These are phyloP conservation scores for Glycyrrhiza uralensis DNA, from an alignment of 306 rosid genomes.

Conservation along the genomic window DNA sequence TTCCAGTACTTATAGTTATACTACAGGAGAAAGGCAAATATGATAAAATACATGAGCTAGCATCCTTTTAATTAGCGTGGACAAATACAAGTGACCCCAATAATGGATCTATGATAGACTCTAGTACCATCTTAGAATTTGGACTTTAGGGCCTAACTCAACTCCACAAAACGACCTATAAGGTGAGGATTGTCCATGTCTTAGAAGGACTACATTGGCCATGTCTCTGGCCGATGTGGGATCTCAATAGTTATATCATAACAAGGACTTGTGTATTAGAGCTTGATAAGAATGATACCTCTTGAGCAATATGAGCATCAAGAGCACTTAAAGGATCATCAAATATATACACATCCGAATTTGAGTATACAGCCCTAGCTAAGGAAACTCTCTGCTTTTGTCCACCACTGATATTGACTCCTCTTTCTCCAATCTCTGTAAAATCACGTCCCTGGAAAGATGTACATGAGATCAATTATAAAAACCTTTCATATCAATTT, in stretches of 20 bases:
- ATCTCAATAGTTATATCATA: conserved; percentile 14
- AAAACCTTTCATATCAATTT: neutral
- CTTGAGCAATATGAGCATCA: conserved; percentile 78
- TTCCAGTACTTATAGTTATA: neutral
- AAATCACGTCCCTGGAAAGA: conserved; percentile 65
- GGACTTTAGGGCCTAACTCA: too few relatives aligned
- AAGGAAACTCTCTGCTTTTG: conserved; percentile 92
- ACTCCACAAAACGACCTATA: too few relatives aligned
- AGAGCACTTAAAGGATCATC: conserved; percentile 97
- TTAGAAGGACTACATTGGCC: too few relatives aligned
- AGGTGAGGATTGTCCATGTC: too few relatives aligned
- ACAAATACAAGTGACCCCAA: too few relatives aligned
- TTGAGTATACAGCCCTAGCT: conserved; percentile 87
- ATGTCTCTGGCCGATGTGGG: too few relatives aligned
- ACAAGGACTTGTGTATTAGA: neutral
- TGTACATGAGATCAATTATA: neutral
- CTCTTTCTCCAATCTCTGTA: conserved; percentile 95
- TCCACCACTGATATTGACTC: conserved; percentile 93
- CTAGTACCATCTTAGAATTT: too few relatives aligned
- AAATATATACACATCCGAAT: conserved; percentile 76
- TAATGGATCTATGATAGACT: too few relatives aligned
- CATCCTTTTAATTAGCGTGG: too few relatives aligned
- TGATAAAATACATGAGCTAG: neutral
- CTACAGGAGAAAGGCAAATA: neutral
- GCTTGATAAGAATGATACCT: conserved; percentile 46